Evolutionary conservation across 2,329 filamentous ascomycete species (phyloP).

Genomic region (Xylariaceae sp.): DNA sequence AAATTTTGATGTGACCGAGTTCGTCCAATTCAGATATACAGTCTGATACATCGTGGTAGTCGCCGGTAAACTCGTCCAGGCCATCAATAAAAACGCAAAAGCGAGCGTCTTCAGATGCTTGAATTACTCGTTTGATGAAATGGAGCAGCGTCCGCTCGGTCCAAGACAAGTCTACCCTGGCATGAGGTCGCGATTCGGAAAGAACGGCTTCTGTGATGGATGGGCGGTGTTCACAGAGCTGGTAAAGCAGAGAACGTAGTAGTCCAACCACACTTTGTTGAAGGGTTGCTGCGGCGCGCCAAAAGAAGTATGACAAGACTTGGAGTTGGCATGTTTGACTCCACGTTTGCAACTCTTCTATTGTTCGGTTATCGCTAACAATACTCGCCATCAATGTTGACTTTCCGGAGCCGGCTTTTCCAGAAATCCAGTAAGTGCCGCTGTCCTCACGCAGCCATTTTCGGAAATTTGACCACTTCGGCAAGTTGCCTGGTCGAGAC

Average conservation of each 20-base stretch:
- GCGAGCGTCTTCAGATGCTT: background rate
- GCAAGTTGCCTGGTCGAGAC: background rate
- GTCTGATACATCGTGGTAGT: background rate
- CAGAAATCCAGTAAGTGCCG: slow-evolving; percentile 15
- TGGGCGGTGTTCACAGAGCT: background rate
- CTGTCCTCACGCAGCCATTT: slow-evolving; percentile 11
- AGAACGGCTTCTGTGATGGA: background rate
- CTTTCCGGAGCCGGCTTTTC: slow-evolving; percentile 16
- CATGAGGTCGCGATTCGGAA: background rate
- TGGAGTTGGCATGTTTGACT: background rate
- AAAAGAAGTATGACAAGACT: slow-evolving; percentile 17
- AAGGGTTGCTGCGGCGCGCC: slow-evolving; percentile 11
- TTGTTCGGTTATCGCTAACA: slow-evolving; percentile 4
- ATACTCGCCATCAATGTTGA: slow-evolving; percentile 16
- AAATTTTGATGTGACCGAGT: background rate
- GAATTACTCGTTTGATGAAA: background rate
- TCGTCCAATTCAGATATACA: background rate
- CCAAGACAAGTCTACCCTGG: slow-evolving; percentile 2
- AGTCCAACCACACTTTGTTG: slow-evolving; percentile 13
- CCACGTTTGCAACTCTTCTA: slow-evolving; percentile 1
- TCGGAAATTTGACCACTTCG: slow-evolving; percentile 4
- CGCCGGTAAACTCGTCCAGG: slow-evolving; percentile 6
- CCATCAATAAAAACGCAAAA: slow-evolving; percentile 15
- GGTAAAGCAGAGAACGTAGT: slow-evolving; percentile 11
- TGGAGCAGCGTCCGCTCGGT: slow-evolving; percentile 3